Percentiles rank a stretch among this genome's conserved stretches.
These are phyloP conservation scores for Leccinum imitatum DNA, from an alignment of 768 basidiomycete species.

Conservation along the genomic window DNA sequence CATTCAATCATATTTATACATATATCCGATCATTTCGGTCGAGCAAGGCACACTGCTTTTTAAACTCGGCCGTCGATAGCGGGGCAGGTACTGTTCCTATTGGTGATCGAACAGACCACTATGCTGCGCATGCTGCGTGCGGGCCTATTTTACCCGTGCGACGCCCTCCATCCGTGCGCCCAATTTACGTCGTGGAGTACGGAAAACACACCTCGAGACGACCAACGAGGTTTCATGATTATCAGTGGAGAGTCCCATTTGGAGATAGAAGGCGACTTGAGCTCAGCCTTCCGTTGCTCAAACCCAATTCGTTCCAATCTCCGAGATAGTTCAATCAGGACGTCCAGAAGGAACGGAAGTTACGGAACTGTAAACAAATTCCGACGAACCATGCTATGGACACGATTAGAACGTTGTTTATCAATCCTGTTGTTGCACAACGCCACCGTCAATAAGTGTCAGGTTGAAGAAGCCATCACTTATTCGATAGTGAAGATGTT, in stretches of 20 bases:
- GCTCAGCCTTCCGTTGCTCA: conserved; percentile 19
- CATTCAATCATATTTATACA: background rate
- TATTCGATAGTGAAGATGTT: conserved; percentile 9
- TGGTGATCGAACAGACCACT: background rate
- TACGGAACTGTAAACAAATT: conserved; percentile 17
- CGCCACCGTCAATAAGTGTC: conserved; percentile 28
- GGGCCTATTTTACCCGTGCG: background rate
- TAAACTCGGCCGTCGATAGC: conserved; percentile 3
- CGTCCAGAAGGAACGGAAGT: background rate
- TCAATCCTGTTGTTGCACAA: conserved; percentile 12
- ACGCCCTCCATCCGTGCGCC: conserved; percentile 5
- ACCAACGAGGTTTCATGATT: conserved; percentile 13
- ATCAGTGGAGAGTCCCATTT: conserved; percentile 9
- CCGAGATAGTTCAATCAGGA: conserved; percentile 24
- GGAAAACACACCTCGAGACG: background rate
- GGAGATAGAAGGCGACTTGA: conserved; percentile 24
- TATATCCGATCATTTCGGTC: conserved; percentile 9
- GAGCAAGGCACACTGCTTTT: background rate
- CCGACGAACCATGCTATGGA: conserved; percentile 17
- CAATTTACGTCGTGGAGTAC: conserved; percentile 26
- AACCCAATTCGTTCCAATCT: conserved; percentile 26
- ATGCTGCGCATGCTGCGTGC: conserved; percentile 1
- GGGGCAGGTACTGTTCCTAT: conserved; percentile 6
- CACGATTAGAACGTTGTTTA: conserved; percentile 17
- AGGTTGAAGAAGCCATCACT: conserved; percentile 2